Percentiles rank a stretch among this genome's conserved stretches.
Conservation (phyloP, 208 protist species). For the Leishmania tarentolae region DNA sequence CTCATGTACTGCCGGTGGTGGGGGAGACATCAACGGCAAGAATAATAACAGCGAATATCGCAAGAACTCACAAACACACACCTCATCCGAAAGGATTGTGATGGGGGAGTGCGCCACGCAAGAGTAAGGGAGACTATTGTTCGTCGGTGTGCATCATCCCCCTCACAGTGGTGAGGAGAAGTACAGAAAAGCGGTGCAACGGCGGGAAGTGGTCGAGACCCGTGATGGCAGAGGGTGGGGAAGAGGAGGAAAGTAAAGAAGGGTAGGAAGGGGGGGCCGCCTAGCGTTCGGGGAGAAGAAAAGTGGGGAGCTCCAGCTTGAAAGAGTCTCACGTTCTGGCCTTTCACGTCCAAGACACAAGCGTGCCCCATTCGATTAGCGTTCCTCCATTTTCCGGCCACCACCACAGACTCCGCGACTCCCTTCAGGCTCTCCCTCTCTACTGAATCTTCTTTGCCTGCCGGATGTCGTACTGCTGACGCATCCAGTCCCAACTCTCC, state of each 20-base stretch:
- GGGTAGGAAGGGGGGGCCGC: not conserved
- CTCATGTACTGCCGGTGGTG: not conserved
- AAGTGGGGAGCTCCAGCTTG: not conserved
- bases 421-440: no score
- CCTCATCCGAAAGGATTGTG: not conserved
- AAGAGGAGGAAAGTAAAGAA: not conserved
- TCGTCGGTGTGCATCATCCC: not conserved
- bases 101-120: not conserved
- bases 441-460: slow-evolving; percentile 31
- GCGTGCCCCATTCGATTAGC: not conserved
- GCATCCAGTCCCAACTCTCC: slow-evolving; percentile 77
- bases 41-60: not conserved
- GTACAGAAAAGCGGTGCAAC: not conserved
- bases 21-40: not conserved
- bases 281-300: not conserved
- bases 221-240: not conserved
- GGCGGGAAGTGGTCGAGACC: not conserved
- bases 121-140: not conserved
- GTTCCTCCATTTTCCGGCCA: not conserved
- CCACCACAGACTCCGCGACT: not conserved
- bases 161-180: not conserved
- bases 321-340: not conserved
- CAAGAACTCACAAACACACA: not conserved
- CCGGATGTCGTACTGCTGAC: slow-evolving; percentile 36
- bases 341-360: not conserved